Evolutionary conservation across 305 asterid species (phyloP).

Genomic region (Plantago coronopus): DNA sequence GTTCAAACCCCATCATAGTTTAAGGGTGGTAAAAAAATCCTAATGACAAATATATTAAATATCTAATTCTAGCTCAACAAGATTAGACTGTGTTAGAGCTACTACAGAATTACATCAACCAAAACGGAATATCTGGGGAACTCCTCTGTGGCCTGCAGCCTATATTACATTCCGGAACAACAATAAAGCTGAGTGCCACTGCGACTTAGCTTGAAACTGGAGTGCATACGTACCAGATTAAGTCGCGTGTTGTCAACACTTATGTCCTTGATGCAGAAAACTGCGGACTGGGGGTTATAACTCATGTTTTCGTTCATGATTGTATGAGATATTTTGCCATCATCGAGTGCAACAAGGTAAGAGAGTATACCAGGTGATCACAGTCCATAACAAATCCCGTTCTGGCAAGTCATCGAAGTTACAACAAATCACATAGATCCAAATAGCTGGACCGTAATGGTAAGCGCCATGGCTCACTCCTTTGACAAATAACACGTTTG

Average conservation of each 20-base stretch:
- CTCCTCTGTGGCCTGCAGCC: too few species aligned
- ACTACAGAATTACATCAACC: slow-evolving; percentile 2
- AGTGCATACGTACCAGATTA: too few species aligned
- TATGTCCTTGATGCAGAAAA: neutral
- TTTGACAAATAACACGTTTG: neutral
- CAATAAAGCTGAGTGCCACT: neutral
- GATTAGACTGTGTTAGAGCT: neutral
- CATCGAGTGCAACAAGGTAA: neutral
- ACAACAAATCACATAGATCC: neutral
- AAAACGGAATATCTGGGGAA: neutral
- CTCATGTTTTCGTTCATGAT: neutral
- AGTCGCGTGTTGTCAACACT: too few species aligned
- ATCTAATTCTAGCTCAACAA: neutral
- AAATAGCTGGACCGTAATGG: slow-evolving; percentile 3
- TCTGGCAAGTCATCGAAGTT: neutral
- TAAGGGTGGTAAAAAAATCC: slow-evolving; percentile 3
- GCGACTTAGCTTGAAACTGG: too few species aligned
- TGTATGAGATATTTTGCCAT: slow-evolving; percentile 1
- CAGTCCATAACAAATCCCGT: too few species aligned
- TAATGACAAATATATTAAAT: neutral
- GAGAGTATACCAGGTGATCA: neutral
- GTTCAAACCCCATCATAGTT: slow-evolving; percentile 4
- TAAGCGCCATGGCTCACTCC: neutral
- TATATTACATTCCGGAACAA: too few species aligned
- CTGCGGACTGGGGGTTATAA: neutral